These are phyloP conservation scores for Daldinia grandis DNA, from an alignment of 495 filamentous ascomycete genomes.

Conservation along the genomic window DNA sequence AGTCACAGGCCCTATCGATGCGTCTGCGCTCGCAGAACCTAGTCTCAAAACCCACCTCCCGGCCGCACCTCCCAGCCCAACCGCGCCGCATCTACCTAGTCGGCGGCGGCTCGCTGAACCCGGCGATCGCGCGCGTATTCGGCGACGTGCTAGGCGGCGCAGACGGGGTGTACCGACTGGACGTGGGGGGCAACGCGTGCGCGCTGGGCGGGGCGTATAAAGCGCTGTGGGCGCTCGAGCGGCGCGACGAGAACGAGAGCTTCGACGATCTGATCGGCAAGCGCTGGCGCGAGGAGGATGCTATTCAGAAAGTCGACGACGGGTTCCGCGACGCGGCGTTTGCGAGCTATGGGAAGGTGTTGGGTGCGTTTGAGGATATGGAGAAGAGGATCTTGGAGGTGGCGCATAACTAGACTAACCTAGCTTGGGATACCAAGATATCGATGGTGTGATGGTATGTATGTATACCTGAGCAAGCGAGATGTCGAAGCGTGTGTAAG, in stretches of 20 bases:
- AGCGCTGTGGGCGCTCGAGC: slow-evolving; percentile 89
- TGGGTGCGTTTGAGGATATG: slow-evolving; percentile 82
- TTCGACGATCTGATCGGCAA: slow-evolving; percentile 87
- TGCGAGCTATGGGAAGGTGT: slow-evolving; percentile 75
- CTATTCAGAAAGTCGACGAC: slow-evolving; percentile 80
- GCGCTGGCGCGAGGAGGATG: slow-evolving; percentile 85
- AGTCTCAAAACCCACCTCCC: slow-evolving; percentile 62
- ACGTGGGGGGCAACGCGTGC: slow-evolving; percentile 96
- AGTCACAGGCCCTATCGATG: slow-evolving; percentile 90
- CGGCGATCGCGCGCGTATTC: slow-evolving; percentile 80
- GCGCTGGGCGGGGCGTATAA: slow-evolving; percentile 96
- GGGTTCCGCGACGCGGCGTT: slow-evolving; percentile 81
- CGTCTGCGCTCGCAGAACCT: slow-evolving; percentile 82
- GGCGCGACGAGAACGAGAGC: slow-evolving; percentile 63
- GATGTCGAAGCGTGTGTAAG: background rate
- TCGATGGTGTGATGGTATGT: no score
- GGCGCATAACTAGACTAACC: slow-evolving; percentile 51
- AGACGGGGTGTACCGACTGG: slow-evolving; percentile 90
- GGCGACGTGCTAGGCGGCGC: slow-evolving; percentile 87
- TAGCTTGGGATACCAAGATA: background rate
- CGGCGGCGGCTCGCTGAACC: slow-evolving; percentile 87
- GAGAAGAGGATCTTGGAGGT: slow-evolving; percentile 71
- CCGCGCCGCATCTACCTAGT: slow-evolving; percentile 92
- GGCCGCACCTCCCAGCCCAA: slow-evolving; percentile 72
- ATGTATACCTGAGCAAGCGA: background rate